Percentiles rank a stretch among this genome's conserved stretches.
These are phyloP conservation scores for Terfezia claveryi DNA, from an alignment of 495 filamentous ascomycete species.

Conservation along the genomic window DNA sequence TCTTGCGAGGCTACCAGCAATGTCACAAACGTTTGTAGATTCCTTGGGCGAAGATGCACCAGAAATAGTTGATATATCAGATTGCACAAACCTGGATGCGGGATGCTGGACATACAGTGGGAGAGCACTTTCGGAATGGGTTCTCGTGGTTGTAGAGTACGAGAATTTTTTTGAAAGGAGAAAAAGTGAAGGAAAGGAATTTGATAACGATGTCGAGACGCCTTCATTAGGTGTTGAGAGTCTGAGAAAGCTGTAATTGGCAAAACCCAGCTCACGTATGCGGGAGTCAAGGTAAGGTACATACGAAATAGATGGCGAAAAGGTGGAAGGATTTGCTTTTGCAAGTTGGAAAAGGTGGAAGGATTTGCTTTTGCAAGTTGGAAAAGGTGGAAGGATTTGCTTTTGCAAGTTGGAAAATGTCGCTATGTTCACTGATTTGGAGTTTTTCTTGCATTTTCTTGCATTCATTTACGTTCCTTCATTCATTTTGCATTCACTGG, in stretches of 20 bases:
- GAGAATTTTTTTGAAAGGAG: slow-evolving; percentile 85
- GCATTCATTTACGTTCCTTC: not conserved
- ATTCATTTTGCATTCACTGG: not conserved
- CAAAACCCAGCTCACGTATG: no score
- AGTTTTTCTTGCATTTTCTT: not conserved
- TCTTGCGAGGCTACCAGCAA: slow-evolving; percentile 53
- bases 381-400: no score
- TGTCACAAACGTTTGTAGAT: slow-evolving; percentile 38
- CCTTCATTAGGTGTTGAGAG: slow-evolving; percentile 70
- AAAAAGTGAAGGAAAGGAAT: slow-evolving; percentile 62
- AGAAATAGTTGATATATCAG: slow-evolving; percentile 8
- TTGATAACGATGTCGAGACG: slow-evolving; percentile 58
- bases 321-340: no score
- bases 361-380: no score
- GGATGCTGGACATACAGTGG: slow-evolving; percentile 46
- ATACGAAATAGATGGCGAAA: no score
- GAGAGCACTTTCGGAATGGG: slow-evolving; percentile 81
- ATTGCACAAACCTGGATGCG: slow-evolving; percentile 2
- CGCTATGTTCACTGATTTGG: not conserved
- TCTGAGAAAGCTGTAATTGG: slow-evolving; percentile 36
- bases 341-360: no score
- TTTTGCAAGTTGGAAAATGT: no score
- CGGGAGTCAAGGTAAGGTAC: no score
- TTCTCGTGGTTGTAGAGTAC: slow-evolving; percentile 59
- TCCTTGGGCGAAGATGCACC: slow-evolving; percentile 5